Conservation (phyloP, 495 filamentous ascomycete species). For the Penicillium turbatum region DNA sequence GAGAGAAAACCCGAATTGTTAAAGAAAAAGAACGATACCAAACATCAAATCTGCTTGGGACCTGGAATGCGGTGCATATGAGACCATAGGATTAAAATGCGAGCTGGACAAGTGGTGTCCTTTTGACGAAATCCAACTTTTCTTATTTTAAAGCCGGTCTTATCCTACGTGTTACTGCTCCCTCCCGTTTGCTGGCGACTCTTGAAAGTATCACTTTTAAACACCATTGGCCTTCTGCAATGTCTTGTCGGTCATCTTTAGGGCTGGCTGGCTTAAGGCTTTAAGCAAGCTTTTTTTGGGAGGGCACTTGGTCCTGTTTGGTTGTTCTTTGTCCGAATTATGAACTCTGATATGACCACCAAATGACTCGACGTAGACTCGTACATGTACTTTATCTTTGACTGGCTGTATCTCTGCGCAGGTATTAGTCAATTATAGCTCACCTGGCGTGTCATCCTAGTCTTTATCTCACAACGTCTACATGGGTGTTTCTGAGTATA, state of each 20-base stretch:
- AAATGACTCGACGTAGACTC: not conserved
- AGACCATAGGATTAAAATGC: conserved; percentile 27
- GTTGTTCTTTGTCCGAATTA: conserved; percentile 1
- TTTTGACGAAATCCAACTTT: conserved; percentile 30
- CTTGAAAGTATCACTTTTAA: conserved; percentile 23
- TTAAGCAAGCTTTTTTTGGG: not conserved
- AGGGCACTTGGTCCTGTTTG: not conserved
- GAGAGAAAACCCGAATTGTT: conserved; percentile 30
- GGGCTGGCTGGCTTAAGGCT: not conserved
- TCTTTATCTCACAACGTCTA: too few relatives aligned
- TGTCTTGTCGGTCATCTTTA: not conserved
- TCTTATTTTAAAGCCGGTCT: conserved; percentile 29
- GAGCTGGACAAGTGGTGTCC: conserved; percentile 18
- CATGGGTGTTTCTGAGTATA: too few relatives aligned
- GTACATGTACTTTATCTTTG: not conserved
- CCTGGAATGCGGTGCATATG: conserved; percentile 31
- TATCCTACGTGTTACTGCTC: conserved; percentile 25
- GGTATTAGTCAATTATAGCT: too few relatives aligned
- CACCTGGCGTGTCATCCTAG: too few relatives aligned
- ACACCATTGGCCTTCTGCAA: conserved; percentile 16
- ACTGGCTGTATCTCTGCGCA: not conserved
- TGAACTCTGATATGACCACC: conserved; percentile 10
- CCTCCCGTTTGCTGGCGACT: conserved; percentile 26
- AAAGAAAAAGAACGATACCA: conserved; percentile 44
- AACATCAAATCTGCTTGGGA: conserved; percentile 33